Evolutionary conservation across 257 asterid genomes (phyloP).

Genomic region (Mitragyna speciosa): DNA sequence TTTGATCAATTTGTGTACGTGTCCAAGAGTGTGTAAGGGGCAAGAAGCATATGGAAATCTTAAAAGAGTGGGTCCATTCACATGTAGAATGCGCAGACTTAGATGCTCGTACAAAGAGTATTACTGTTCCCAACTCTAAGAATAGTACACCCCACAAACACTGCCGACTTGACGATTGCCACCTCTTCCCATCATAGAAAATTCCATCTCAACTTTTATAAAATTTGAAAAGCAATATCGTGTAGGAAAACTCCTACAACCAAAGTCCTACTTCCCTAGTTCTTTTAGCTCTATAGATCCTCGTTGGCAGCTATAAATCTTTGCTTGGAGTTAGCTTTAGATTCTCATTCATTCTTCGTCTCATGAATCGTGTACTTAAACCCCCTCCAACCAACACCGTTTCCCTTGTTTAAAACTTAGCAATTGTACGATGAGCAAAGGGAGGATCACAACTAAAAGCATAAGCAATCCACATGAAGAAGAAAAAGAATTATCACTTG

Average conservation of each 20-base stretch:
- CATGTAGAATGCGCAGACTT: slow-evolving; percentile 27
- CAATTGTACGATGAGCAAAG: slow-evolving; percentile 31
- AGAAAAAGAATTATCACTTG: slow-evolving; percentile 29
- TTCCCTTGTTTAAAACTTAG: not conserved
- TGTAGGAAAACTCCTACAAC: slow-evolving; percentile 25
- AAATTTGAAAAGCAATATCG: slow-evolving; percentile 13
- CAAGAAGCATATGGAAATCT: not conserved
- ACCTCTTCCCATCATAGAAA: slow-evolving; percentile 28
- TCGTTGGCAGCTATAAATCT: slow-evolving; percentile 47
- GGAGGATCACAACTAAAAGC: not conserved
- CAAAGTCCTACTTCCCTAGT: slow-evolving; percentile 22
- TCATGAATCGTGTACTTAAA: not conserved
- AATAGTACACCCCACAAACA: not conserved
- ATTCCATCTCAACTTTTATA: slow-evolving; percentile 31
- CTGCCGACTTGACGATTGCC: slow-evolving; percentile 19
- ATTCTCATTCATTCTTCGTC: slow-evolving; percentile 25
- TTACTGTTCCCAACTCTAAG: slow-evolving; percentile 16
- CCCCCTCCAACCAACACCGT: not conserved
- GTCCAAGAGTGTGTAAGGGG: slow-evolving; percentile 24
- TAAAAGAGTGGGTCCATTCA: slow-evolving; percentile 21
- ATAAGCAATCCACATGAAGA: slow-evolving; percentile 26
- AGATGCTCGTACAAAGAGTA: slow-evolving; percentile 41
- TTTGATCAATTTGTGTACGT: not conserved
- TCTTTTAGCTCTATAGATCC: slow-evolving; percentile 16
- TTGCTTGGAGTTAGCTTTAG: slow-evolving; percentile 19